phyloP scores from a whole-genome alignment of 768 basidiomycete species.

The Phallus indusiatus region DNA sequence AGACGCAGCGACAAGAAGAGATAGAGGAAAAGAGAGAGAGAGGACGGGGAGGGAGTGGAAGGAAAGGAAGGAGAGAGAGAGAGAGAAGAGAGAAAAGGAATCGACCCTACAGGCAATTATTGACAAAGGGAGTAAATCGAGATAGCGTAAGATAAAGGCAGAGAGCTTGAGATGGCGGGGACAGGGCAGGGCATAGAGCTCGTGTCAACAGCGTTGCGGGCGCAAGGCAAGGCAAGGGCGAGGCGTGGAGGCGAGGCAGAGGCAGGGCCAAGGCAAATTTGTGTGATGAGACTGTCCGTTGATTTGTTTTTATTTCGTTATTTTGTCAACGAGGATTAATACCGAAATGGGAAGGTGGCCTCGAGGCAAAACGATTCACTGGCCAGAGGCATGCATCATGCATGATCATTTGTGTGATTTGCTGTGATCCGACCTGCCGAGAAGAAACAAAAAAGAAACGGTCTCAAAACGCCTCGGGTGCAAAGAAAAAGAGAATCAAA shows the following conservation, averaged over 20 bases:
- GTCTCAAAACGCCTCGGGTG: not conserved
- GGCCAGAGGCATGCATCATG: too few species aligned
- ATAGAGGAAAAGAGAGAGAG: slow-evolving; percentile 16
- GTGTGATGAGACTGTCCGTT: not conserved
- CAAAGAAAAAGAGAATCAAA: not conserved
- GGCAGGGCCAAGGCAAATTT: not conserved
- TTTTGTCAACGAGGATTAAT: not conserved
- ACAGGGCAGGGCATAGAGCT: slow-evolving; percentile 2
- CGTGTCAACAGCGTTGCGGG: slow-evolving; percentile 10
- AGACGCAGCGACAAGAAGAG: slow-evolving; percentile 14
- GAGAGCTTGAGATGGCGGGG: not conserved
- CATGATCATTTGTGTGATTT: too few species aligned
- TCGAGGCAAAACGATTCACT: slow-evolving; percentile 4
- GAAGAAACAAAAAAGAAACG: too few species aligned
- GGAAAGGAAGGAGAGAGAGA: slow-evolving; percentile 23
- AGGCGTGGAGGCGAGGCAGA: too few species aligned
- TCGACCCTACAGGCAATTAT: not conserved
- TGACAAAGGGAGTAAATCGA: not conserved
- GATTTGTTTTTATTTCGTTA: not conserved
- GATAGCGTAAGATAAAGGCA: not conserved
- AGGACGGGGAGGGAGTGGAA: slow-evolving; percentile 21
- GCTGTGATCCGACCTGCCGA: slow-evolving; percentile 10
- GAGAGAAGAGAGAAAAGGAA: not conserved
- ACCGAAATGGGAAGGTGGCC: slow-evolving; percentile 6
- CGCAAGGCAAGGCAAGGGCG: not conserved